Evolutionary conservation across 345 rosid genomes (phyloP), one percentile per base, ranked within the genome.

Genomic region (Dimocarpus longan): DNA sequence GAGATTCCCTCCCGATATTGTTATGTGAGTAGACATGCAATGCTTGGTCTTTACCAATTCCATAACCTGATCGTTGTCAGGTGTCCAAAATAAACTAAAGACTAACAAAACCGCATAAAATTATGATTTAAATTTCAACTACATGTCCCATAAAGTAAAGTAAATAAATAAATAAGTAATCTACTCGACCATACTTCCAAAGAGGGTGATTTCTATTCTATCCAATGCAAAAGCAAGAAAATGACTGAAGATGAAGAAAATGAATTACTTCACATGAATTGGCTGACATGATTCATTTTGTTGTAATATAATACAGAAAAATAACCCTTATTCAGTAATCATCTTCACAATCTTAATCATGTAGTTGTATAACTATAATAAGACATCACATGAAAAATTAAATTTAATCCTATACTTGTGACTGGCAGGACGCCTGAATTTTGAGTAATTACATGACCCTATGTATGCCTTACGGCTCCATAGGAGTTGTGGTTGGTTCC

Each of bases 321-420:
- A 77, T 44, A 62, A 78, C 79, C 68, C 87, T 93, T 91, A 89
- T 91, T 88, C 86, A 85, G 89, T 86, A 87, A 89, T 86, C 88
- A 86, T 85, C 91, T 90, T 87, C 87, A 86, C 89, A 90, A 85
- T 85, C 88, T 83, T 81, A 82, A 81, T 83, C 84, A 68, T 84
- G 86, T 81, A 80, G 77, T 78, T 71, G 86, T 83, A 71, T 76
- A 59, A 63, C 50, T 71, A 54, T 82, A 82, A 68, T 78, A 70
- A 76, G 75, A 80, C 83, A 75, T 74, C 71, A 77, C 80, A 81
- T 67, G 68, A 62, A 71, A 81, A 75, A 46, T 40, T 67, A 60
- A 80, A 82, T 81, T 76, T 81, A 54, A 74, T 73, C 78, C 80
- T 82, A 71, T 84, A 78, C 76, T 83, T 83, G 57, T 80, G 50